These are phyloP conservation scores for Cryptosporidium baileyi DNA, from an alignment of 169 alveolate species.

Conservation along the genomic window DNA sequence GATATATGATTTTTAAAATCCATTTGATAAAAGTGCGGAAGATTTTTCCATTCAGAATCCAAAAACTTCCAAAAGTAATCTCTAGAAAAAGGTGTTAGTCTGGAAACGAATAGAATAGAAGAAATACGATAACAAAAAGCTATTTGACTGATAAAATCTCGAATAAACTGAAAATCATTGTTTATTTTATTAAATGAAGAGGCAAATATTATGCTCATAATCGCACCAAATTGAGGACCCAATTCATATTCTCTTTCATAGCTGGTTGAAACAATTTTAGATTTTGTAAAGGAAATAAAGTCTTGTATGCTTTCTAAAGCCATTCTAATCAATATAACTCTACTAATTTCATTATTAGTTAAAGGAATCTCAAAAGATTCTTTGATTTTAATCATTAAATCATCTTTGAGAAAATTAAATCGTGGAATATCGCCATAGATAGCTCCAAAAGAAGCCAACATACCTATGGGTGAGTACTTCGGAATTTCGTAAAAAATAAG, in stretches of 20 bases:
- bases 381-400: neutral
- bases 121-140: constrained; percentile 36
- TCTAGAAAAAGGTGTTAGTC: neutral
- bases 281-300: neutral
- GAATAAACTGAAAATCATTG: constrained; percentile 20
- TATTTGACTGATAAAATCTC: constrained; percentile 24
- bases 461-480: constrained; percentile 51
- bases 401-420: neutral
- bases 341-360: neutral
- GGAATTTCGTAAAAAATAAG: constrained; percentile 46
- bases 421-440: constrained; percentile 10
- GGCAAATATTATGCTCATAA: constrained; percentile 17
- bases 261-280: constrained; percentile 5
- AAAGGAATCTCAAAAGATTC: constrained; percentile 13
- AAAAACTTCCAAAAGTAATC: constrained; percentile 14
- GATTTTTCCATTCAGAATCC: constrained; percentile 6
- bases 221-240: constrained; percentile 32
- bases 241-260: constrained; percentile 42
- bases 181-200: neutral
- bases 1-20: neutral
- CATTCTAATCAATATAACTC: neutral
- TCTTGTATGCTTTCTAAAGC: constrained; percentile 13
- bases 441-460: constrained; percentile 22
- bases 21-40: constrained; percentile 37
- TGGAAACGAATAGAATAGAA: constrained; percentile 9